A percentile compares a stretch with the other conserved stretches of the same genome.
These are phyloP conservation scores for Dovyalis caffra DNA, from an alignment of 345 rosid species.

Conservation along the genomic window DNA sequence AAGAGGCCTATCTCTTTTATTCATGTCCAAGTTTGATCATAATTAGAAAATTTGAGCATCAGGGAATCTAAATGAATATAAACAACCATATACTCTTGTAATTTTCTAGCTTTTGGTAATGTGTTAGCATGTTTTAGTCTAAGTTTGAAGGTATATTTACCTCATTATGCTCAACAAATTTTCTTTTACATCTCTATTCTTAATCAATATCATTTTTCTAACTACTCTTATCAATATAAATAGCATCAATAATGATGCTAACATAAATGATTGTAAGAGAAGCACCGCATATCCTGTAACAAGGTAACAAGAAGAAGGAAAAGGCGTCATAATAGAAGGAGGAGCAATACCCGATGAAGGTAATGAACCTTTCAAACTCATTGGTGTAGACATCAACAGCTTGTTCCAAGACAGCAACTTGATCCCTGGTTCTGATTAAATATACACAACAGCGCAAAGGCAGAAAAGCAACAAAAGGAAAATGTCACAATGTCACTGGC, in stretches of 20 bases:
- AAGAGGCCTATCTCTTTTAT: not conserved
- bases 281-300: too few species aligned
- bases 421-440: slow-evolving; percentile 51
- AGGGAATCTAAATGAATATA: not conserved
- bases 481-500: slow-evolving; percentile 16
- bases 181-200: not conserved
- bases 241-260: not conserved
- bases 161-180: too few species aligned
- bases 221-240: not conserved
- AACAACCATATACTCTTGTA: not conserved
- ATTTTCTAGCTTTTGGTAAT: not conserved
- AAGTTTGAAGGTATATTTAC: not conserved
- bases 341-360: slow-evolving; percentile 65
- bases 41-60: not conserved
- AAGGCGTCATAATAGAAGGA: slow-evolving; percentile 1
- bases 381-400: slow-evolving; percentile 65
- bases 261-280: not conserved
- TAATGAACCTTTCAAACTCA: slow-evolving; percentile 79
- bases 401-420: slow-evolving; percentile 59
- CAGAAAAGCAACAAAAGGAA: slow-evolving; percentile 25
- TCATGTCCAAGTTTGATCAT: not conserved
- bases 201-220: not conserved
- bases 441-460: slow-evolving; percentile 10
- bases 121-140: not conserved
- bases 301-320: too few species aligned